Base-by-base conservation (phyloP, 208 protist species). In the Acanthamoeba healyi region DNA sequence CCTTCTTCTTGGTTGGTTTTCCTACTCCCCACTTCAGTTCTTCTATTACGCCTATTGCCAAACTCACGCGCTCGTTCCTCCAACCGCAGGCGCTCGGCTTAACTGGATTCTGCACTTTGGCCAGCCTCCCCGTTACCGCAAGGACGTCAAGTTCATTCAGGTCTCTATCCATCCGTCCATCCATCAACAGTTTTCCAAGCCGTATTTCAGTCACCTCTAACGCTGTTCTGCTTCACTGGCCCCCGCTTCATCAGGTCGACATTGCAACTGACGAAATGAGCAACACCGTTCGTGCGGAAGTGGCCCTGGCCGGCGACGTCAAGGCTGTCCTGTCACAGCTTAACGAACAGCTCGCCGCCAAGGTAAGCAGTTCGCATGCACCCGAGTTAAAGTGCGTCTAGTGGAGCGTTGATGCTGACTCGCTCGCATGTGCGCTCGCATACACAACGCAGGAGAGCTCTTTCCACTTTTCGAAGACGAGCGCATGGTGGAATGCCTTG, bases 81-180 rank as follows among this genome's bases (percentile, higher is more conserved):
- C 51, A 10, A 58, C 51, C 51, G 15, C 32, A 91, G 84, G 84
- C 26, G 84, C 54, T 4, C 12, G 84, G 61, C 61, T 91, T 17
- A 91, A 96, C 65, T 96, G 92, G 94, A 92, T 96, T 10, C 58
- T 96, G 24, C 94, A 96, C 34, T 96, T 96, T 95, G 94, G 94
- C 44, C 34, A 92, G 38, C 24, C 93, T 19, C 94, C 94, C 7
- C 61, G 89, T 6, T 96, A 46, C 54, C 6, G 32, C 86, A 40
- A 63, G 56, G 70, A 96, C 46, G 92, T 95, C 65, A 95, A 96
- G 67, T 56, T 96, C 49, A 94, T 94, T 58, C 79, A 94, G 3
- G 67, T 82, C 32, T 10, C 22, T 61, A 0, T 26, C 38, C 24
- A 12, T 1, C 6, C 36, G 2, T 34, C n/a, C n/a, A 82, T 82